Evolutionary conservation across 331 rosid genomes (phyloP), one percentile per base, ranked within the genome.

Genomic region (Stylosanthes scabra): DNA sequence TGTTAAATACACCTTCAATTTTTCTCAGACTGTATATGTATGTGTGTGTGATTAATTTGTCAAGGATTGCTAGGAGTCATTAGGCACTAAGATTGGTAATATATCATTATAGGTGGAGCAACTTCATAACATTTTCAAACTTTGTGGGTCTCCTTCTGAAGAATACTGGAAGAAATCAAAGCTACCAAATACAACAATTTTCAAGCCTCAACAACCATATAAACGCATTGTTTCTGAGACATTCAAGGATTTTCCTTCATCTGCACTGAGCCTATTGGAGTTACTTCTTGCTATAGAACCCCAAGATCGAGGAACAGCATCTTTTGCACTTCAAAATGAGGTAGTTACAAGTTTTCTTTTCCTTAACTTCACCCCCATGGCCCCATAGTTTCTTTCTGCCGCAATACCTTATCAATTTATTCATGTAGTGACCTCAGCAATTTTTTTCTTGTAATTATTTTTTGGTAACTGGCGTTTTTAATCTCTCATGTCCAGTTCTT

Each of bases 141-240:
- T 92, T 51, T 92, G 97, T 15, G 97, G 97, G 59, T 92, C 97
- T 59, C 97, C 97, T 58, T 92, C 94, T 74, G 96, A 92, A 81
- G 98, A 86, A 75, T 90, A 88, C 80, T 92, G 98, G 98, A 90
- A 83, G 83, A 92, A 80, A 68, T 90, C 98, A 79, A 92, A 84
- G 76, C 74, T 92, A 74, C 96, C 94, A 3, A 94, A 90, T 79
- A 94, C 95, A 50, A 90, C 96, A 54, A 85, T 90, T 73, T 90
- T 92, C 74, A 90, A 90, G 78, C 98, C 98, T 68, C 87, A 89
- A 62, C 90, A 90, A 64, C 93, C 98, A 58, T 92, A 92, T 83
- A 88, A 75, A 82, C 80, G 91, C 47, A 78, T 79, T 73, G 83
- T 92, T 90, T 76, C 89, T 55, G 88, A 92, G 79, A 77, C 88